Percentiles rank a stretch among this genome's conserved stretches.
These are phyloP conservation scores for Colletotrichum sp. DNA, from an alignment of 2,329 filamentous ascomycete genomes.

Conservation along the genomic window DNA sequence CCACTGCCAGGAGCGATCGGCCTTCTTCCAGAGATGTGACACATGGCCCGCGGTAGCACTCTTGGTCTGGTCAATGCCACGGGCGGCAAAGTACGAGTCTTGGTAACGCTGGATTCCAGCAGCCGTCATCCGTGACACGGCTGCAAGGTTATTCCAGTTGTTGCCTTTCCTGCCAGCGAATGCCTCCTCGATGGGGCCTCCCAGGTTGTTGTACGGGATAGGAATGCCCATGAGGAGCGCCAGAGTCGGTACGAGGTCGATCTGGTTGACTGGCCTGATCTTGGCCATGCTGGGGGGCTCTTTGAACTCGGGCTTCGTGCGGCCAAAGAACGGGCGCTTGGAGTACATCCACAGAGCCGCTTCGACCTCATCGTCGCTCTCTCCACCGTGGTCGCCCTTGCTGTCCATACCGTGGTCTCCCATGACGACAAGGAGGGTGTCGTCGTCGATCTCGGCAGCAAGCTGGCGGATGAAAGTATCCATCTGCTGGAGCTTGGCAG, in stretches of 20 bases:
- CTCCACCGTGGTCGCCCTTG: constrained; percentile 97
- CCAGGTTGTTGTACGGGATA: constrained; percentile 95
- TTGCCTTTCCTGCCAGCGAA: constrained; percentile 75
- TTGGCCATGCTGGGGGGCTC: constrained; percentile 75
- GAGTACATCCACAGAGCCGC: constrained; percentile 99
- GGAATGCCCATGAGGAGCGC: constrained; percentile 87
- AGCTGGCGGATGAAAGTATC: constrained; percentile 77
- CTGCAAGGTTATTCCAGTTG: constrained; percentile 77
- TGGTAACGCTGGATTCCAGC: constrained; percentile 93
- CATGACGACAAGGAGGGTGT: constrained; percentile 92
- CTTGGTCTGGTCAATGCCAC: constrained; percentile 67
- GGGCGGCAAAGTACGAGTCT: constrained; percentile 75
- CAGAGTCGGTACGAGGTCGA: constrained; percentile 92
- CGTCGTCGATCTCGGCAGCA: constrained; percentile 74
- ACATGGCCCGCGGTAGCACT: constrained; percentile 45
- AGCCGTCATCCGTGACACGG: constrained; percentile 76
- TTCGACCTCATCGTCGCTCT: constrained; percentile 94
- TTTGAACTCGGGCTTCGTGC: constrained; percentile 63
- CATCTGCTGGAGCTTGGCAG: constrained; percentile 90
- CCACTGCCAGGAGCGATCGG: constrained; percentile 43
- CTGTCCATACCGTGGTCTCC: constrained; percentile 99
- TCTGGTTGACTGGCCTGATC: constrained; percentile 78
- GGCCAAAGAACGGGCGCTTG: constrained; percentile 82
- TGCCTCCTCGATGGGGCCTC: constrained; percentile 90
- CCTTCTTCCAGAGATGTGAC: constrained; percentile 51